A percentile compares a stretch with the other conserved stretches of the same genome.
Evolutionary conservation across 2,329 filamentous ascomycete genomes (phyloP).

Genomic region (Microcyclospora pomicola): DNA sequence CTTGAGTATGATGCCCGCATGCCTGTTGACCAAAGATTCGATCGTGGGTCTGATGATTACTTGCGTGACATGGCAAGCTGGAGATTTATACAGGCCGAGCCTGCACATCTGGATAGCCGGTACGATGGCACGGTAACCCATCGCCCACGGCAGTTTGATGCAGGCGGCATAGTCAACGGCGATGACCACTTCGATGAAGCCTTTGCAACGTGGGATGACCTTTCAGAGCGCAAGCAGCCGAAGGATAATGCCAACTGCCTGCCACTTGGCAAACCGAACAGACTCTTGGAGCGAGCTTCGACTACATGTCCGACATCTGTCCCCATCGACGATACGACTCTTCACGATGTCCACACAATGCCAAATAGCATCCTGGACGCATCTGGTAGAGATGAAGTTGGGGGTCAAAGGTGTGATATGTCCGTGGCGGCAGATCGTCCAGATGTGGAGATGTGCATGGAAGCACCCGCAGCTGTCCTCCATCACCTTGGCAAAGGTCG

Average conservation of each 20-base stretch:
- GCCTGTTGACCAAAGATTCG: too few relatives aligned
- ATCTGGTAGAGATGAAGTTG: neutral
- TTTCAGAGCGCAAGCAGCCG: neutral
- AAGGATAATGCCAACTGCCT: constrained; percentile 2
- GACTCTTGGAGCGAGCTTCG: neutral
- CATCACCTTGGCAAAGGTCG: too few relatives aligned
- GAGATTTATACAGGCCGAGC: too few relatives aligned
- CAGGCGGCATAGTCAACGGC: too few relatives aligned
- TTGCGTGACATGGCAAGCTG: too few relatives aligned
- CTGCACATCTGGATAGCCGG: neutral
- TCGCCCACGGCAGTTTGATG: neutral
- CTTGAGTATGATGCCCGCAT: too few relatives aligned
- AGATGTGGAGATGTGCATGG: constrained; percentile 1
- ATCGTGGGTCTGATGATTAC: too few relatives aligned
- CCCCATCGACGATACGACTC: neutral
- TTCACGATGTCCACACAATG: neutral
- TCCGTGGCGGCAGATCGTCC: too few relatives aligned
- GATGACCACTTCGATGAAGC: too few relatives aligned
- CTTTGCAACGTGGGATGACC: neutral
- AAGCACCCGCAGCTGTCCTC: constrained; percentile 1
- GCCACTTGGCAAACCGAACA: constrained; percentile 6
- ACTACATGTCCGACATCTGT: neutral
- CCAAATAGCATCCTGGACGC: neutral
- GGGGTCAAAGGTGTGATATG: too few relatives aligned
- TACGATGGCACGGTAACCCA: neutral